Evolutionary conservation across 2,329 filamentous ascomycete species (phyloP).

Genomic region (Tolypocladium paradoxum): DNA sequence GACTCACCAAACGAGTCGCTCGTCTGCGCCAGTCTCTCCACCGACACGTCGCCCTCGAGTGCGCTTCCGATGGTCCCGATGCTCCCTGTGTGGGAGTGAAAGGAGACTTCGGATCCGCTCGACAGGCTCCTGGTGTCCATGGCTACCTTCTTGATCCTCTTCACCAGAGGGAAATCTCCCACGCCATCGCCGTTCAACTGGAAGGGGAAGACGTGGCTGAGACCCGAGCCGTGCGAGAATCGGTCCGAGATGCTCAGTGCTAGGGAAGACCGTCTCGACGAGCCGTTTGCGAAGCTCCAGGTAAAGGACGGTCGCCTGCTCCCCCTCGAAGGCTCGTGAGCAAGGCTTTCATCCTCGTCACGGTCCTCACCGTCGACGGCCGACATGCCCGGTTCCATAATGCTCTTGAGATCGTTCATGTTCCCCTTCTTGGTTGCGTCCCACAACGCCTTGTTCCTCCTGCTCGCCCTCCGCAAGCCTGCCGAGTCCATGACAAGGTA

Average conservation of each 20-base stretch:
- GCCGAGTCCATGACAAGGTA: slow-evolving; percentile 79
- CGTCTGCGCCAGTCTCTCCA: slow-evolving; percentile 66
- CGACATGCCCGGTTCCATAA: slow-evolving; percentile 62
- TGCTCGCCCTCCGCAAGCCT: slow-evolving; percentile 72
- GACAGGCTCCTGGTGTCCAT: slow-evolving; percentile 87
- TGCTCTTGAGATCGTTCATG: slow-evolving; percentile 60
- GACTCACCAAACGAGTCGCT: slow-evolving; percentile 67
- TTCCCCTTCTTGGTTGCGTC: slow-evolving; percentile 73
- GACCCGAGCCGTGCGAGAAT: slow-evolving; percentile 44
- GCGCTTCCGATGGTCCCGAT: slow-evolving; percentile 62
- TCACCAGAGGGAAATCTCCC: slow-evolving; percentile 24
- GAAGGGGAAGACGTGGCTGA: slow-evolving; percentile 89
- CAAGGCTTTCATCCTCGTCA: slow-evolving; percentile 33
- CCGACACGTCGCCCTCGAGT: slow-evolving; percentile 77
- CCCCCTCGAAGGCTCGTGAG: slow-evolving; percentile 34
- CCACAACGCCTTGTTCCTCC: slow-evolving; percentile 79
- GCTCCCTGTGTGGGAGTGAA: slow-evolving; percentile 69
- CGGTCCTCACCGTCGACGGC: slow-evolving; percentile 32
- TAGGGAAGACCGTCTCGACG: slow-evolving; percentile 31
- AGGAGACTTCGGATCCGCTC: slow-evolving; percentile 73
- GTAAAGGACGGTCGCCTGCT: slow-evolving; percentile 34
- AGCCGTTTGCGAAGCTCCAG: slow-evolving; percentile 36
- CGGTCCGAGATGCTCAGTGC: slow-evolving; percentile 33
- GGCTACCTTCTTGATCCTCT: slow-evolving; percentile 66
- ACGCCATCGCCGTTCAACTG: slow-evolving; percentile 43